Conservation (phyloP, 2,329 filamentous ascomycete species). For the Hymenoscyphus scutula region DNA sequence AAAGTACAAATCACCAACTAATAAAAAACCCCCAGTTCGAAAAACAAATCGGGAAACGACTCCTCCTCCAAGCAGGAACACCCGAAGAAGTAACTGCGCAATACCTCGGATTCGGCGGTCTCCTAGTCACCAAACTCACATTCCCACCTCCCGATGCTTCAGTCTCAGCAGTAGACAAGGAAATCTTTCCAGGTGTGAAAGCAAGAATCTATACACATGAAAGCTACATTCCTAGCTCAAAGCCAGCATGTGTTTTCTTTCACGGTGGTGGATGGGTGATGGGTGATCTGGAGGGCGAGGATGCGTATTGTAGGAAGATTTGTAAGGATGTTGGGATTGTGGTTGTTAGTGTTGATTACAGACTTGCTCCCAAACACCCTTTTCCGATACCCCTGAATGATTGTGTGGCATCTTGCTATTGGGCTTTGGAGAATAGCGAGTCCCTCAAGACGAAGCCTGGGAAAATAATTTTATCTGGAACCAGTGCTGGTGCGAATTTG, state of each 20-base stretch:
- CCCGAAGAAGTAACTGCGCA: constrained; percentile 8
- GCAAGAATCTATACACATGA: constrained; percentile 38
- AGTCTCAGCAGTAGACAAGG: constrained; percentile 35
- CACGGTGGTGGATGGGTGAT: constrained; percentile 41
- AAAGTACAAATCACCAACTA: not conserved
- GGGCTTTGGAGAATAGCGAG: constrained; percentile 32
- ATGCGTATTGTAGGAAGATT: constrained; percentile 32
- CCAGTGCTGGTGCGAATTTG: constrained; percentile 41
- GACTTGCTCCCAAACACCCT: constrained; percentile 37
- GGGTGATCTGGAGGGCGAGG: constrained; percentile 38
- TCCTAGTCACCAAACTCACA: constrained; percentile 16
- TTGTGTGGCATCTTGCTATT: constrained; percentile 35
- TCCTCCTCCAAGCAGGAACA: constrained; percentile 13
- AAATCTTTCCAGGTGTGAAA: constrained; percentile 32
- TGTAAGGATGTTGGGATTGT: constrained; percentile 33
- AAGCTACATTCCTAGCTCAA: constrained; percentile 31
- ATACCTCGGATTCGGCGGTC: constrained; percentile 2
- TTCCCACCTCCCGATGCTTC: constrained; percentile 35
- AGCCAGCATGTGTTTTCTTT: constrained; percentile 37
- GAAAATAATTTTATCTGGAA: constrained; percentile 38
- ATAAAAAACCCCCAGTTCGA: constrained; percentile 15
- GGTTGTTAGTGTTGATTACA: constrained; percentile 38
- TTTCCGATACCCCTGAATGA: constrained; percentile 39
- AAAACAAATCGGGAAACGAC: constrained; percentile 18
- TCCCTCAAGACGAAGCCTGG: constrained; percentile 14